Base-by-base conservation (phyloP, 768 basidiomycete genomes). In the Daedaleopsis nitida region DNA sequence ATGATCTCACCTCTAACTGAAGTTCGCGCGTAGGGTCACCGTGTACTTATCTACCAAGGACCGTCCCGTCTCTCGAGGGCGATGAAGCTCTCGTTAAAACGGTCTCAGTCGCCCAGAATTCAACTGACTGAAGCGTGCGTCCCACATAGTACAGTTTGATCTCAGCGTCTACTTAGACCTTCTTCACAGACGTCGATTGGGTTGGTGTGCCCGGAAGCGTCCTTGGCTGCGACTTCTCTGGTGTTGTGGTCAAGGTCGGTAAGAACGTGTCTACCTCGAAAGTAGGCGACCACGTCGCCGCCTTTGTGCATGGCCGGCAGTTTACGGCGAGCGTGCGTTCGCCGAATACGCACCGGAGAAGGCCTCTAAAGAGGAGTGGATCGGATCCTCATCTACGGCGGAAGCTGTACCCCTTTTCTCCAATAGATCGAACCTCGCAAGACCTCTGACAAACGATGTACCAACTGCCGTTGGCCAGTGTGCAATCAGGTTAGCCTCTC, bases 401-500 rank as follows among this genome's bases (percentile, higher is more conserved):
- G 63, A 53, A 65, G 63, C 27, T 51, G 65, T 63, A 32, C 4
- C 27, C 27, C 27, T 32, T 3, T 7, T 7, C 27, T 32, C n/a
- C n/a, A n/a, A n/a, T n/a, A n/a, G n/a, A n/a, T n/a, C n/a, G 27
- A 32, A 3, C 7, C 27, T 32, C 27, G 4, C 27, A 32, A 32
- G 27, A 32, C 7, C 27, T 32, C 27, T 32, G 27, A 32, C 27
- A 32, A 7, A 32, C 7, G 27, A 32, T 32, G 27, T 32, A 32
- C 27, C 75, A 51, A 69, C 73, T 24, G 68, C 70, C 47, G 75
- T 78, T 42, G 77, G 77, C 14, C 58, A 63, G 21, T 72, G 55
- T 50, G 69, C 67, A 1, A 63, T 72, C 57, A 66, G 70, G 64
- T 64, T 74, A 24, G 72, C 73, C 34, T 69, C 67, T 39, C 64